Conservation (phyloP, 2,329 filamentous ascomycete species). For the Ceratocystis destructans region DNA sequence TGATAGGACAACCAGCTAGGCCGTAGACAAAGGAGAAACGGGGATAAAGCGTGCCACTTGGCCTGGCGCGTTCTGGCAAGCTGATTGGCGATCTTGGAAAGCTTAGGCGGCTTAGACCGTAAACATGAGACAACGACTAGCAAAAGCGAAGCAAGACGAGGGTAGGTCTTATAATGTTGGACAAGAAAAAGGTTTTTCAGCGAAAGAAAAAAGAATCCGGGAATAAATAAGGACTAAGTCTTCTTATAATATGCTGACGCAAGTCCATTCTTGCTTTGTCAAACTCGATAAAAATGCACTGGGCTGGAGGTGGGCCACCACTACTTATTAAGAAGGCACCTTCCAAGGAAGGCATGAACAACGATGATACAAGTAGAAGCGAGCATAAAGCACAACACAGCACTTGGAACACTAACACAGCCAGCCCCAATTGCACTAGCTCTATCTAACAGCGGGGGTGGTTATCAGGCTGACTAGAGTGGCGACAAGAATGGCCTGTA, state of each 20-base stretch:
- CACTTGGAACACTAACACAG: too few species aligned
- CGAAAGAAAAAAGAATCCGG: conserved; percentile 6
- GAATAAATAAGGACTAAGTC: background rate
- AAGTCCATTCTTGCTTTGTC: too few species aligned
- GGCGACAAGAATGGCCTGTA: background rate
- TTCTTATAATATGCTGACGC: too few species aligned
- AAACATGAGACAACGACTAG: conserved; percentile 2
- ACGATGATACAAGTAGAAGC: background rate
- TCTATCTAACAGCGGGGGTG: background rate
- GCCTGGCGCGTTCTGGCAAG: conserved; percentile 3
- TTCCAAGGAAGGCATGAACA: background rate
- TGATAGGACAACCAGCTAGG: too few species aligned
- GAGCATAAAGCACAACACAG: background rate
- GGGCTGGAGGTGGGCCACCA: background rate
- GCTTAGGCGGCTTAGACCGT: conserved; percentile 1
- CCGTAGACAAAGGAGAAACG: background rate
- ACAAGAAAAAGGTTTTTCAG: background rate
- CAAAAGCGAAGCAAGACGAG: background rate
- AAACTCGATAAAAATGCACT: conserved; percentile 1
- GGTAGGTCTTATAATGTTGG: background rate
- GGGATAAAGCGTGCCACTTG: background rate
- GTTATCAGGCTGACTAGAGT: background rate
- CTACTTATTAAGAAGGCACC: background rate
- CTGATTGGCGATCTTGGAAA: background rate
- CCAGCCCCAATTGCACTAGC: too few species aligned